Evolutionary conservation across 805 yeast genomes (phyloP), one percentile per base, ranked within the genome.

Genomic region (Metschnikowia arizonensis): DNA sequence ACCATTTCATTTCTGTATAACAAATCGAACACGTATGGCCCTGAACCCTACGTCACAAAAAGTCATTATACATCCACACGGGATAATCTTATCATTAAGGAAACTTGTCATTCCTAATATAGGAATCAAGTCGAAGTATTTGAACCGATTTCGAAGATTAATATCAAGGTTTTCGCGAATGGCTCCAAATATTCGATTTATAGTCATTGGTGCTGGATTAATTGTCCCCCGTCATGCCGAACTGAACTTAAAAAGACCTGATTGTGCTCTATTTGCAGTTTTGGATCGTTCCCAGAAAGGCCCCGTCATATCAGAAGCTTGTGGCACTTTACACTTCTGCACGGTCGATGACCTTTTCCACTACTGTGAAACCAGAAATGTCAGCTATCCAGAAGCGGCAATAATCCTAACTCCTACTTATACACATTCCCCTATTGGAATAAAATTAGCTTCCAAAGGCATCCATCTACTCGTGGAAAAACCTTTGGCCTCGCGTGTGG

Each of bases 351-450:
- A 54, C n/a, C 42, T 60, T 55, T 36, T 58, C 18, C 33, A 17
- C 8, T 56, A 44, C 47, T 60, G 63, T 41, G 50, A 53, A 23
- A 30, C 38, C 11, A 43, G 46, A 18, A 41, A 35, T 21, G 33
- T 59, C n/a, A 43, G 45, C 3, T 60, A 55, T 24, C 75, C 75
- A 1, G 62, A 65, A 38, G 75, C 68, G 1, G 75, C 73, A 18
- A 64, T 70, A 12, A 58, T 70, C 21, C 66, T 69, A 14, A 69
- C 74, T 5, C 75, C 74, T 4, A 70, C 69, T 49, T 68, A 67
- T 42, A 66, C 73, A 4, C 75, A 70, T 50, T 60, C 69, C 14
- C 50, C 56, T 11, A 54, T 69, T 30, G 63, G 66, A 5, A 55
- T 62, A 35, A 57, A 61, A 41, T 59, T 70, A 46, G 74, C 73